Evolutionary conservation across 768 basidiomycete genomes (phyloP).

Genomic region (Auricularia cornea): DNA sequence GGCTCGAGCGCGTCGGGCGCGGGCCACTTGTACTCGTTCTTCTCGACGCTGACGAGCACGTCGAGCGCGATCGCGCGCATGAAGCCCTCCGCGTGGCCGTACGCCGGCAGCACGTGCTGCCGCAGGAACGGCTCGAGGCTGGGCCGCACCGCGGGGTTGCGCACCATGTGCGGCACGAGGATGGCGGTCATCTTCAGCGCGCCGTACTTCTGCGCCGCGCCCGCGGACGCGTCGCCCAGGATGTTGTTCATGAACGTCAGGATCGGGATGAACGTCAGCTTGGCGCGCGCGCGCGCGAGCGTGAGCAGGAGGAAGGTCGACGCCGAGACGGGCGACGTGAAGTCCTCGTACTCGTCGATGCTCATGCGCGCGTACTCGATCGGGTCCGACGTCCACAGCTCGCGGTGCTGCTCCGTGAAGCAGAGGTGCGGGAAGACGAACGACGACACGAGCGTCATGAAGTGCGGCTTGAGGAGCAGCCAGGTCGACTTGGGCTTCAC

Average conservation of each 20-base stretch:
- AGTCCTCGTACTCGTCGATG: slow-evolving; percentile 76
- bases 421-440: slow-evolving; percentile 85
- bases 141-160: slow-evolving; percentile 68
- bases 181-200: slow-evolving; percentile 77
- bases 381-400: slow-evolving; percentile 74
- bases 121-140: slow-evolving; percentile 73
- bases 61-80: slow-evolving; percentile 76
- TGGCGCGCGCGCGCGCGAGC: slow-evolving; percentile 71
- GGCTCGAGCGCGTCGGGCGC: slow-evolving; percentile 55
- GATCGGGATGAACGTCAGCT: slow-evolving; percentile 73
- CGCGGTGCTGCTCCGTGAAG: slow-evolving; percentile 58
- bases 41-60: slow-evolving; percentile 66
- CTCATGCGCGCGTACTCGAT: slow-evolving; percentile 72
- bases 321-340: slow-evolving; percentile 65
- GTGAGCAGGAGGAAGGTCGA: slow-evolving; percentile 75
- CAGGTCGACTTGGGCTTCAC: slow-evolving; percentile 93
- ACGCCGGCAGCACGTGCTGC: slow-evolving; percentile 67
- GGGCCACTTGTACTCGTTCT: slow-evolving; percentile 59
- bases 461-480: slow-evolving; percentile 78
- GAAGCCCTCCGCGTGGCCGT: slow-evolving; percentile 57
- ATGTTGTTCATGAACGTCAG: slow-evolving; percentile 69
- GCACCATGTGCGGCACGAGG: slow-evolving; percentile 72
- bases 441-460: slow-evolving; percentile 63
- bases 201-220: slow-evolving; percentile 68
- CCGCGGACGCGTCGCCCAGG: slow-evolving; percentile 37